Percentiles rank a stretch among this genome's conserved stretches.
These are phyloP conservation scores for Fagus crenata DNA, from an alignment of 306 rosid species.

Conservation along the genomic window DNA sequence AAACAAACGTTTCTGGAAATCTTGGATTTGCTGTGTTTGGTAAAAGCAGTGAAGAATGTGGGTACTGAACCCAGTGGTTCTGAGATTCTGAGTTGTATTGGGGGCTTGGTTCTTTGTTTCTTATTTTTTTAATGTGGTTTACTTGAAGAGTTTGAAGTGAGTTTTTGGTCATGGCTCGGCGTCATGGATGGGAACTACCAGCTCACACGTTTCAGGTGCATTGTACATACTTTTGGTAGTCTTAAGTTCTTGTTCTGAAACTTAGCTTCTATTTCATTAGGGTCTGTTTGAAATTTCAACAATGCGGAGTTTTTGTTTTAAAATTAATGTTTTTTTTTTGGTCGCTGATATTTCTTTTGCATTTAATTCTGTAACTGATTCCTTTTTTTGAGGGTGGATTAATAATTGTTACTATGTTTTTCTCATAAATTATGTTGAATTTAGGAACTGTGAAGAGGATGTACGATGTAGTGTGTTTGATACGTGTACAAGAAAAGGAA, in stretches of 20 bases:
- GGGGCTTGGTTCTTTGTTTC: background rate
- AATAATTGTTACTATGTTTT: background rate
- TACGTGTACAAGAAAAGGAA: no score
- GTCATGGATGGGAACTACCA: conserved; percentile 92
- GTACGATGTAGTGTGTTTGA: no score
- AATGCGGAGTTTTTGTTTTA: background rate
- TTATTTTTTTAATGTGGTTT: conserved; percentile 17
- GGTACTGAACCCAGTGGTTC: background rate
- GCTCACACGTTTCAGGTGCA: conserved; percentile 82
- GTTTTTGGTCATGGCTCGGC: conserved; percentile 62
- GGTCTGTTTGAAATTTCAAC: background rate
- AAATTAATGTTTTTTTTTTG: background rate
- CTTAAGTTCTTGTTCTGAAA: background rate
- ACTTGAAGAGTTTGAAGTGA: conserved; percentile 24
- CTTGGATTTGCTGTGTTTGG: background rate
- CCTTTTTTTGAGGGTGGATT: background rate
- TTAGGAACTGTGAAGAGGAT: background rate
- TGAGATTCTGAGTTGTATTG: conserved; percentile 9
- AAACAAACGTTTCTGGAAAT: background rate
- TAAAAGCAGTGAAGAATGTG: background rate
- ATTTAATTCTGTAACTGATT: background rate
- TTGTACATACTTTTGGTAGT: background rate
- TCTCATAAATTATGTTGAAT: background rate
- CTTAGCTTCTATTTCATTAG: conserved; percentile 6
- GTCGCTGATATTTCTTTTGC: background rate